Evolutionary conservation across 495 filamentous ascomycete species (phyloP).

Genomic region (Penicillium pulvis): DNA sequence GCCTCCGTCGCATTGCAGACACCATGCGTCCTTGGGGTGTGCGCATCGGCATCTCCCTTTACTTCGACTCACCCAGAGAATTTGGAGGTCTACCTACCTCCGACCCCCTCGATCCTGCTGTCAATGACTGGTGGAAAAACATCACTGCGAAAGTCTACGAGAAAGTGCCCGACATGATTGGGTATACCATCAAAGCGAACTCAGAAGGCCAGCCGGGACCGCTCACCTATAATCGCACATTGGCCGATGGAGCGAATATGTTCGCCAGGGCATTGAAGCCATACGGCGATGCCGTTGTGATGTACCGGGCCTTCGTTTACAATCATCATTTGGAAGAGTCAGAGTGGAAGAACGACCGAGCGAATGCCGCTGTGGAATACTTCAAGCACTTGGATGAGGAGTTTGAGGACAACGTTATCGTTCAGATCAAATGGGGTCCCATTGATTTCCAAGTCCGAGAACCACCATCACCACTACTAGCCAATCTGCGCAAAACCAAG

Average conservation of each 20-base stretch:
- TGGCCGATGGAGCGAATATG: conserved; percentile 69
- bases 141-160: conserved; percentile 60
- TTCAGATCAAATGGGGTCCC: conserved; percentile 74
- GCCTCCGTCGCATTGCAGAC: conserved; percentile 63
- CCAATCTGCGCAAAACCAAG: conserved; percentile 59
- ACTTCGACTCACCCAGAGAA: conserved; percentile 64
- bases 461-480: conserved; percentile 67
- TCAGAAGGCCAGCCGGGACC: conserved; percentile 76
- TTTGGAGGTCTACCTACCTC: conserved; percentile 61
- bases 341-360: conserved; percentile 67
- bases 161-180: conserved; percentile 65
- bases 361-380: conserved; percentile 68
- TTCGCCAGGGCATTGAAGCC: conserved; percentile 63
- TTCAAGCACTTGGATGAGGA: conserved; percentile 65
- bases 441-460: conserved; percentile 80
- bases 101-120: conserved; percentile 62
- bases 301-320: conserved; percentile 78
- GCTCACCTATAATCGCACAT: conserved; percentile 67
- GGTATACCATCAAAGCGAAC: conserved; percentile 72
- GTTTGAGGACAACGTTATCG: conserved; percentile 69
- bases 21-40: conserved; percentile 68
- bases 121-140: conserved; percentile 63
- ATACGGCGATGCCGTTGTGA: conserved; percentile 61
- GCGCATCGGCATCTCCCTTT: conserved; percentile 64
- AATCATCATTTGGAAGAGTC: conserved; percentile 55